phyloP scores from a whole-genome alignment of 2,329 filamentous ascomycete genomes.

The Grosmannia huntii region DNA sequence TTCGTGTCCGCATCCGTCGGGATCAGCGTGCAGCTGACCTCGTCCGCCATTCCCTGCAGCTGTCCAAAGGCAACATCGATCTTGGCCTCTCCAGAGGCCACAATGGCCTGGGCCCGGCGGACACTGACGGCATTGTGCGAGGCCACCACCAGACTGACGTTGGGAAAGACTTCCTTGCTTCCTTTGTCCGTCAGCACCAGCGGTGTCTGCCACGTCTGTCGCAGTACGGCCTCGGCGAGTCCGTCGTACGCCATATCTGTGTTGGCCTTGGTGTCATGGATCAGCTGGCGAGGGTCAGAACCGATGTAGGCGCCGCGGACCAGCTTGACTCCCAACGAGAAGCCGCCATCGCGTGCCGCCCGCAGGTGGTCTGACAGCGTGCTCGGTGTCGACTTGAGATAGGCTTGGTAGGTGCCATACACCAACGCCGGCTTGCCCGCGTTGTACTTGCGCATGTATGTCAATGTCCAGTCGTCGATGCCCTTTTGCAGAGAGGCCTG shows the following conservation, averaged over 20 bases:
- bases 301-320: conserved; percentile 64
- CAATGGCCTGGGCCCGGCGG: conserved; percentile 37
- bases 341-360: conserved; percentile 43
- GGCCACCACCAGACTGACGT: conserved; percentile 57
- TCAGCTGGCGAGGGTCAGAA: conserved; percentile 55
- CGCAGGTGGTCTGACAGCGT: conserved; percentile 48
- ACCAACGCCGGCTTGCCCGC: conserved; percentile 53
- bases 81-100: conserved; percentile 28
- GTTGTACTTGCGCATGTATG: conserved; percentile 70
- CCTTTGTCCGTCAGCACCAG: conserved; percentile 30
- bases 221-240: conserved; percentile 54
- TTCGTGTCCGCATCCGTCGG: conserved; percentile 1
- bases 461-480: conserved; percentile 68
- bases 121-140: conserved; percentile 73
- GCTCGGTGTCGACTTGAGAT: conserved; percentile 50
- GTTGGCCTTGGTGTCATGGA: conserved; percentile 58
- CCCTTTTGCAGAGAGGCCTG: conserved; percentile 66
- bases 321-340: conserved; percentile 60
- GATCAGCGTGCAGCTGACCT: conserved; percentile 38
- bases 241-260: conserved; percentile 63
- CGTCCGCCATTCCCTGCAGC: conserved; percentile 91
- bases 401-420: conserved; percentile 71
- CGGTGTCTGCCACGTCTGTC: conserved; percentile 43
- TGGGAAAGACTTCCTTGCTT: conserved; percentile 33
- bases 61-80: conserved; percentile 55